These are phyloP conservation scores for Aspergillus sp. DNA, from an alignment of 2,329 filamentous ascomycete species.

Conservation along the genomic window DNA sequence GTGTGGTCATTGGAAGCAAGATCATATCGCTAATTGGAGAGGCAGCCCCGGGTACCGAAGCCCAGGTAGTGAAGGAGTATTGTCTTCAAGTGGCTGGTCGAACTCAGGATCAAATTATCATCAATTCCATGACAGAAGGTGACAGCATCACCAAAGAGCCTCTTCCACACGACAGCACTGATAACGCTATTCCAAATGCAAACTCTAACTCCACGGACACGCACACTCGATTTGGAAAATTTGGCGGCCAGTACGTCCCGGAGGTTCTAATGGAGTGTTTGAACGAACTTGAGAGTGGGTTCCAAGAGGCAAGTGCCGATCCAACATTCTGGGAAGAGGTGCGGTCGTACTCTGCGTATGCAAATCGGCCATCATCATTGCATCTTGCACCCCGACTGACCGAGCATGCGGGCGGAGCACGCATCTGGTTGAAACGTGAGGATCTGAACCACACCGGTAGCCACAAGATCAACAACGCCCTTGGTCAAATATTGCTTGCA, in stretches of 20 bases:
- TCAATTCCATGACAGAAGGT: slow-evolving; percentile 51
- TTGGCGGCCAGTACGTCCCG: slow-evolving; percentile 91
- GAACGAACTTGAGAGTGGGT: slow-evolving; percentile 78
- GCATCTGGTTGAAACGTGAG: slow-evolving; percentile 95
- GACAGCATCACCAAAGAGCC: slow-evolving; percentile 76
- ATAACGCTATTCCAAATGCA: slow-evolving; percentile 55
- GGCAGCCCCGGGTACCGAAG: slow-evolving; percentile 60
- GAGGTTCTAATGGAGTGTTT: slow-evolving; percentile 96
- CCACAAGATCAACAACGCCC: slow-evolving; percentile 97
- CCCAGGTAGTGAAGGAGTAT: slow-evolving; percentile 77
- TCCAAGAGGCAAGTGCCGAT: slow-evolving; percentile 77
- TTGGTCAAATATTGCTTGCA: slow-evolving; percentile 89
- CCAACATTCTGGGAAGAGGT: slow-evolving; percentile 93
- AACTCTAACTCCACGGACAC: no score
- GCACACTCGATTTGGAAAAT: slow-evolving; percentile 90
- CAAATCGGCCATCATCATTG: slow-evolving; percentile 83
- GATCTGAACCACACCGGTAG: slow-evolving; percentile 95
- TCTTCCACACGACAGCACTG: slow-evolving; percentile 68
- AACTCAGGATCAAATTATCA: slow-evolving; percentile 62
- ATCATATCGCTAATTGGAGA: slow-evolving; percentile 78
- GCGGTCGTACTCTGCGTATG: slow-evolving; percentile 85
- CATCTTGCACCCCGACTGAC: slow-evolving; percentile 83
- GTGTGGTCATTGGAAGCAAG: slow-evolving; percentile 94
- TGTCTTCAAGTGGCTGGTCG: slow-evolving; percentile 68
- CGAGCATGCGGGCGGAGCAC: slow-evolving; percentile 79